A percentile compares a stretch with the other conserved stretches of the same genome.
These are phyloP conservation scores for Prunus yedoensis DNA, from an alignment of 331 rosid genomes.

Conservation along the genomic window DNA sequence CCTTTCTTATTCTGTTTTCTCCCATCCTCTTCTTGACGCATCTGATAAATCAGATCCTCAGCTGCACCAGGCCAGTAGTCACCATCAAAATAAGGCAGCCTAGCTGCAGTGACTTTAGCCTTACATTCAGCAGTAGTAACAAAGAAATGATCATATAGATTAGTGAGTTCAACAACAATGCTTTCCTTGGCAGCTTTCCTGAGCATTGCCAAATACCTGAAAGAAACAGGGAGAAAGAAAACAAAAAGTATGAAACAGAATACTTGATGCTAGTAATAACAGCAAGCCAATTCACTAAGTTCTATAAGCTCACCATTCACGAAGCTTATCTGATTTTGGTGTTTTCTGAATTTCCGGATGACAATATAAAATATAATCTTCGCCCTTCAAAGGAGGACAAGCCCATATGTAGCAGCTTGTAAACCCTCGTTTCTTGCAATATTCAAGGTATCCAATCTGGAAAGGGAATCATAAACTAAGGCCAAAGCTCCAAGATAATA, in stretches of 20 bases:
- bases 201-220: conserved; percentile 92
- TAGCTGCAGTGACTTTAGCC: conserved; percentile 94
- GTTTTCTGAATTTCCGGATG: conserved; percentile 99
- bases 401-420: conserved; percentile 99
- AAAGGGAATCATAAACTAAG: conserved; percentile 17
- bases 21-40: conserved; percentile 94
- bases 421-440: conserved; percentile 92
- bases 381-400: conserved; percentile 98
- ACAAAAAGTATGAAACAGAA: background rate
- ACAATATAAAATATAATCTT: conserved; percentile 93
- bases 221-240: conserved; percentile 13
- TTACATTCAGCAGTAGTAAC: conserved; percentile 74
- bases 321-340: conserved; percentile 96
- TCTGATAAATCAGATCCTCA: conserved; percentile 88
- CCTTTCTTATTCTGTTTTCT: conserved; percentile 77
- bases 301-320: conserved; percentile 80
- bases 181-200: conserved; percentile 87
- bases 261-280: background rate
- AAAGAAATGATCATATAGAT: conserved; percentile 92
- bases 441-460: conserved; percentile 96
- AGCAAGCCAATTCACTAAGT: conserved; percentile 12
- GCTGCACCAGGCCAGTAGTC: conserved; percentile 99
- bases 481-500: conserved; percentile 23
- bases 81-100: conserved; percentile 96
- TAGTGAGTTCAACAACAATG: conserved; percentile 80